phyloP scores from a whole-genome alignment of 1,139 yeast species.

The Diutina siamensis region DNA sequence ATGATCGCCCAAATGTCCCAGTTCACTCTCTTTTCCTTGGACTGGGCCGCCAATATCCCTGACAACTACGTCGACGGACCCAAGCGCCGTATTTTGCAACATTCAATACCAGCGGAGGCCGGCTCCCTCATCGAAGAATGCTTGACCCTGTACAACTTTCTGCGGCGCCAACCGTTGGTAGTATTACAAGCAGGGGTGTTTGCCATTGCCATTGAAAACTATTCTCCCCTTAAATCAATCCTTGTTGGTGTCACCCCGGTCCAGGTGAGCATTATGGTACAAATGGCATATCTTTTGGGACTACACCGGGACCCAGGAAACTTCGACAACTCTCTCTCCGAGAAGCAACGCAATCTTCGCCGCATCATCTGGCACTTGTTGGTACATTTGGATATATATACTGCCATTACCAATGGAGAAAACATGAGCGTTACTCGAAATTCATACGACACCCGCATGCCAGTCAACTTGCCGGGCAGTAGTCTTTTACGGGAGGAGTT shows the following conservation, averaged over 20 bases:
- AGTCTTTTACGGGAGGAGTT: slow-evolving; percentile 7
- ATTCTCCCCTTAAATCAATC: too few relatives aligned
- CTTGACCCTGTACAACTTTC: neutral
- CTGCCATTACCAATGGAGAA: slow-evolving; percentile 7
- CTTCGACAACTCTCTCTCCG: slow-evolving; percentile 6
- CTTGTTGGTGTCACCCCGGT: neutral
- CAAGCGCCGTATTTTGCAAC: neutral
- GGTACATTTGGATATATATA: slow-evolving; percentile 8
- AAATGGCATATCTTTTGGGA: slow-evolving; percentile 9
- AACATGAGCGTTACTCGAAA: slow-evolving; percentile 7
- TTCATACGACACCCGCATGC: slow-evolving; percentile 8
- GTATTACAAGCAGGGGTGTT: neutral
- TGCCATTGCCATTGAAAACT: neutral
- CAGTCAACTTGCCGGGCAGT: slow-evolving; percentile 7
- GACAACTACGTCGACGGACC: neutral
- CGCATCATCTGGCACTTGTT: slow-evolving; percentile 10
- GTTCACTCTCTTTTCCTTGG: neutral
- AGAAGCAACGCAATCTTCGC: slow-evolving; percentile 8
- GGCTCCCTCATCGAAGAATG: neutral
- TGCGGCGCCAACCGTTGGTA: neutral
- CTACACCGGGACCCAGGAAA: slow-evolving; percentile 10
- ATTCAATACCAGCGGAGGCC: neutral
- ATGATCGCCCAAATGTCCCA: neutral
- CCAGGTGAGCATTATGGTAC: slow-evolving; percentile 7
- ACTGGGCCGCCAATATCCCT: neutral